These are phyloP conservation scores for Mortierella sp. DNA, from an alignment of 371 early-diverging fungal genomes.

Conservation along the genomic window DNA sequence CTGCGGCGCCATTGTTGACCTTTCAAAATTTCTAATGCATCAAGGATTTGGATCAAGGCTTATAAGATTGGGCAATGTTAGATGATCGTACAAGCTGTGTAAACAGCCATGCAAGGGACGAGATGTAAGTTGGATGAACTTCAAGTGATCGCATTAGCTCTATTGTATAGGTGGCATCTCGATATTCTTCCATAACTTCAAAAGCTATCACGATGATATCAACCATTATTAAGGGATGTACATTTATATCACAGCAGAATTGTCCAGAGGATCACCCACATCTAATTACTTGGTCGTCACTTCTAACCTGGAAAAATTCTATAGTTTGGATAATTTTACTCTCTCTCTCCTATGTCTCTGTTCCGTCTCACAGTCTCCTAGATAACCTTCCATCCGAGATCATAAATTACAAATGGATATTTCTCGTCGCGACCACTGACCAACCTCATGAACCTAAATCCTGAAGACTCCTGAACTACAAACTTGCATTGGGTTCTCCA, in stretches of 20 bases:
- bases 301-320: too few species aligned
- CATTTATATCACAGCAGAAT: too few species aligned
- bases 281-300: too few species aligned
- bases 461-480: conserved; percentile 33
- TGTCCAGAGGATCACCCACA: too few species aligned
- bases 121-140: background rate
- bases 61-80: too few species aligned
- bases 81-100: background rate
- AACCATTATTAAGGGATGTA: too few species aligned
- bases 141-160: background rate
- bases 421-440: conserved; percentile 48
- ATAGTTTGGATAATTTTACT: too few species aligned
- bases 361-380: conserved; percentile 2
- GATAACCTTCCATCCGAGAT: conserved; percentile 55
- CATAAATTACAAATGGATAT: conserved; percentile 53
- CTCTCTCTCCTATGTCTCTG: background rate
- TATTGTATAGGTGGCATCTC: too few species aligned
- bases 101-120: conserved; percentile 9
- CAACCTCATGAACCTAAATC: conserved; percentile 52
- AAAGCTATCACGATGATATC: too few species aligned
- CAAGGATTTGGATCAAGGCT: too few species aligned
- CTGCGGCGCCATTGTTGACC: background rate
- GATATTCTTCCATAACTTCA: too few species aligned
- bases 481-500: conserved; percentile 56
- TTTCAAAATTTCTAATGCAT: too few species aligned